Evolutionary conservation across 352 stramenopile genomes (phyloP).

Genomic region (Phytophthora aleatoria): DNA sequence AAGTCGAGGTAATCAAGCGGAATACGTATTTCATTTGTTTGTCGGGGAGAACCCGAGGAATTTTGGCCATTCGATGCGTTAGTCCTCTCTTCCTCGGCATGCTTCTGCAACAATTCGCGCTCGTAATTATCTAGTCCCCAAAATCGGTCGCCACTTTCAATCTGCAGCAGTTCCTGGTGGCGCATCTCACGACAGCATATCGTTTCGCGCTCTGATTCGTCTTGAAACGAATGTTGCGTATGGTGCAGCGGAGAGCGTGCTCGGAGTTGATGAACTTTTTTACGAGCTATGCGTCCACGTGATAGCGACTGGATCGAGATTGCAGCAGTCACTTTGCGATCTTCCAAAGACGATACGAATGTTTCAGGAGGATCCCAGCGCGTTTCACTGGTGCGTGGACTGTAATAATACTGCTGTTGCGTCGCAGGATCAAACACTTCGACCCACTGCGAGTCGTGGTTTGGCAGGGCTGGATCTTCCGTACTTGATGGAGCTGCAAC

Average conservation of each 20-base stretch:
- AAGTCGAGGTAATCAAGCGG: slow-evolving; percentile 14
- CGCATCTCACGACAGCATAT: slow-evolving; percentile 54
- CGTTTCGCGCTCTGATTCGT: slow-evolving; percentile 35
- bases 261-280: slow-evolving; percentile 21
- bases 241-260: neutral
- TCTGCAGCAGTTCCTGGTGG: slow-evolving; percentile 58
- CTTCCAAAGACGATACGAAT: slow-evolving; percentile 44
- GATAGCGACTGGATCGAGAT: slow-evolving; percentile 65
- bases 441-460: slow-evolving; percentile 39
- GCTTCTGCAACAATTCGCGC: slow-evolving; percentile 44
- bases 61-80: slow-evolving; percentile 4
- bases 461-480: neutral
- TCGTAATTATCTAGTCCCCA: slow-evolving; percentile 56
- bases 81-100: slow-evolving; percentile 42
- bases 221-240: neutral
- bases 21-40: neutral
- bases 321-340: slow-evolving; percentile 50
- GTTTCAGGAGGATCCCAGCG: slow-evolving; percentile 49
- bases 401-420: slow-evolving; percentile 69
- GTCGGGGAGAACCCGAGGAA: neutral
- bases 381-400: slow-evolving; percentile 46
- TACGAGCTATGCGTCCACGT: slow-evolving; percentile 43
- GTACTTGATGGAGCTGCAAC: neutral
- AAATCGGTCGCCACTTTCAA: slow-evolving; percentile 50
- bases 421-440: slow-evolving; percentile 69